phyloP scores from a whole-genome alignment of 495 filamentous ascomycete species.

The Aspergillus coremiiformis region DNA sequence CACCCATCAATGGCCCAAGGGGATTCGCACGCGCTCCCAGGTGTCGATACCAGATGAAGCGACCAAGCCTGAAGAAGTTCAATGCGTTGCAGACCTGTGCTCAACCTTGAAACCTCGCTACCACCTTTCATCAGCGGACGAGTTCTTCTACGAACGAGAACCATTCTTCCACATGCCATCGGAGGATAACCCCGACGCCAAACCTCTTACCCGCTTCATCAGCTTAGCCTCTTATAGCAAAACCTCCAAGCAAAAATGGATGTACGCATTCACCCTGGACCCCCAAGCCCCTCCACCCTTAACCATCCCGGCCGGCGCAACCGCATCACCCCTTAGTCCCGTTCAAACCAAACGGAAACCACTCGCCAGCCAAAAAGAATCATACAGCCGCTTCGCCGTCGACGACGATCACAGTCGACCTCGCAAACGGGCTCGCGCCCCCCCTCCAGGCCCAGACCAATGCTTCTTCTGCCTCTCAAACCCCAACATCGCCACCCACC shows the following conservation, averaged over 20 bases:
- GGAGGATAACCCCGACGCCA: constrained; percentile 43
- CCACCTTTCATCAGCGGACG: constrained; percentile 66
- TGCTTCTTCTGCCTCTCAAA: constrained; percentile 97
- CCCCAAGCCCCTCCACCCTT: constrained; percentile 50
- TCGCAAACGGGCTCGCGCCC: constrained; percentile 48
- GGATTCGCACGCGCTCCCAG: constrained; percentile 55
- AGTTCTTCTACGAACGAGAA: constrained; percentile 79
- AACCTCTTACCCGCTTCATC: constrained; percentile 74
- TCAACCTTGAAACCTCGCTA: constrained; percentile 74
- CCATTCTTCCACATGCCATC: constrained; percentile 73
- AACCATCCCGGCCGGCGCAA: constrained; percentile 58
- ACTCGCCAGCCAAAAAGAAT: constrained; percentile 42
- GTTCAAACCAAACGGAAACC: constrained; percentile 51
- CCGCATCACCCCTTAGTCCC: constrained; percentile 59
- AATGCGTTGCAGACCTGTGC: constrained; percentile 67
- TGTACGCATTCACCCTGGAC: constrained; percentile 82
- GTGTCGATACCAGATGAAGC: constrained; percentile 40
- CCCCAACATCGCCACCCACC: constrained; percentile 70
- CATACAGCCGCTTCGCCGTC: constrained; percentile 54
- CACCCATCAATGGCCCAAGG: constrained; percentile 76
- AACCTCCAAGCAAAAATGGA: constrained; percentile 64
- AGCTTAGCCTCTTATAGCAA: constrained; percentile 75
- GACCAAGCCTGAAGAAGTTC: constrained; percentile 36
- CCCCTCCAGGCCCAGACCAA: constrained; percentile 62
- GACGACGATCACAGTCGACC: constrained; percentile 32